phyloP scores from a whole-genome alignment of 345 rosid species.

The Populus ilicifolia region DNA sequence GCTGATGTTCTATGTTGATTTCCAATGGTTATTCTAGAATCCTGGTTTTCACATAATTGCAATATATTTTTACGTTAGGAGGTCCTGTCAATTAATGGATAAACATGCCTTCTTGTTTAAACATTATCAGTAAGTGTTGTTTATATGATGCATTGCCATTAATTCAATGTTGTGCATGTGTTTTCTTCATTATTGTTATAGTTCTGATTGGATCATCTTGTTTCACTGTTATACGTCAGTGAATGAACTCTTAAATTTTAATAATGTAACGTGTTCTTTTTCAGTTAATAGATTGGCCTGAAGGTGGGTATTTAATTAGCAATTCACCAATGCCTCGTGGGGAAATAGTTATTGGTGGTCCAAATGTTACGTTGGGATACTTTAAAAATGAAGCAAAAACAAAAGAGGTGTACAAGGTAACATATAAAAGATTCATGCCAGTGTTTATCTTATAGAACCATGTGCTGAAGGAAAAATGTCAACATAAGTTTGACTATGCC shows the following conservation, averaged over 20 bases:
- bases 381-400: conserved; percentile 91
- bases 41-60: neutral
- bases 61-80: neutral
- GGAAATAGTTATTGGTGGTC: conserved; percentile 93
- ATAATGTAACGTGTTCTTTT: neutral
- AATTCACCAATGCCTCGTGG: conserved; percentile 95
- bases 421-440: conserved; percentile 4
- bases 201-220: neutral
- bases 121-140: neutral
- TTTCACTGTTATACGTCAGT: neutral
- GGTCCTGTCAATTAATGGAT: neutral
- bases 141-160: neutral
- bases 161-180: neutral
- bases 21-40: neutral
- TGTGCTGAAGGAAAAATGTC: neutral
- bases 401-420: conserved; percentile 82
- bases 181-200: neutral
- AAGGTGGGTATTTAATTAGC: conserved; percentile 73
- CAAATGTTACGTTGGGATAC: conserved; percentile 84
- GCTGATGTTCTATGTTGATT: neutral
- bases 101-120: neutral
- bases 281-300: conserved; percentile 96
- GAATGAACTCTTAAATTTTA: neutral
- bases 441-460: neutral
- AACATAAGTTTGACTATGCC: neutral